Base-by-base conservation (phyloP, 176 grass and related monocot genomes). In the Pontederia crassipes region DNA sequence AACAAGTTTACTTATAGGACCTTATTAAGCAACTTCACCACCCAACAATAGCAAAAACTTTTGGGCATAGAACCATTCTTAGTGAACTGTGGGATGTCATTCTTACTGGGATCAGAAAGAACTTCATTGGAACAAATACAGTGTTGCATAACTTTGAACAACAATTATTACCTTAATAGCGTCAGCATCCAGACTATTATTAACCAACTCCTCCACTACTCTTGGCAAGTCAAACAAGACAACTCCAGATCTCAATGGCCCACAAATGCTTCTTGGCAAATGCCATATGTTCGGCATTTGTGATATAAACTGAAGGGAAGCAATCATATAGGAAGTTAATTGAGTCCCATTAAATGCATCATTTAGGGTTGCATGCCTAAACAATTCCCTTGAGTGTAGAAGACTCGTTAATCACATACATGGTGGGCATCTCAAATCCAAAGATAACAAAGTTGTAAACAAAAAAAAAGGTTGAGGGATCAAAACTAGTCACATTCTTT, bases 161-260 rank as follows among this genome's bases (percentile, higher is more conserved):
- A 29, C 54, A 45, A 32, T 4, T 59, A 52, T 35, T 69, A 90
- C 87, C 92, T 90, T 97, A 49, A 10, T 78, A 10, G 79, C 72
- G 71, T 75, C 72, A n/a, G 92, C 81, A 71, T 91, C 87, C 50
- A 97, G 76, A 76, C 81, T 87, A 49, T 97, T 97, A 67, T 97
- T 85, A 40, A 88, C 51, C 76, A 91, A 70, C 58, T 97, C 92
- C 80, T 97, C 92, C 11, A 91, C 78, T 20, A 91, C 84, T 66
- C 84, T 97, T 14, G 81, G 70, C 24, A 91, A 67, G 76, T 97
- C 79, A 76, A 78, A 85, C 54, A 91, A 76, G 50, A 97, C 13
- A 62, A 90, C 40, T 17, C 79, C 82, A 28, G 92, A 97, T 24
- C 76, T 75, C 60, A 97, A 48, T 5, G 83, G 74, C 64, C 87